Evolutionary conservation across 352 stramenopile species (phyloP), one percentile per base, ranked within the genome.

Genomic region (Globisporangium spinosum): DNA sequence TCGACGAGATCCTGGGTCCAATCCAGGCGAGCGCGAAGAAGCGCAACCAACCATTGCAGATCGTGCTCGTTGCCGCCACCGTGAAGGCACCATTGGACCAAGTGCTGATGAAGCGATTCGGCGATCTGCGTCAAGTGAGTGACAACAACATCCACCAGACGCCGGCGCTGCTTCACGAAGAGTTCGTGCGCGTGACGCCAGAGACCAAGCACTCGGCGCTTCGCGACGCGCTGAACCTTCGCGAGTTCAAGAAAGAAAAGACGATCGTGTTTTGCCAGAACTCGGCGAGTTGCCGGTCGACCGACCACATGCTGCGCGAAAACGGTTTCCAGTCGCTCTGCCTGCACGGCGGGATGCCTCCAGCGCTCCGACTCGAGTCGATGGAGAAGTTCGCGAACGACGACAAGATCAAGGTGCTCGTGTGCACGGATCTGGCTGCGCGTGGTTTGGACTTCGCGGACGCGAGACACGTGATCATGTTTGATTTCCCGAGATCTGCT

Each of bases 371-470:
- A 8, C 76, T 89, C 25, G 75, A 83, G 13, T 80, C 83, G 17
- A 77, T 93, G 17, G 69, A 86, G n/a, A 59, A 69, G 17, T 95
- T 95, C 45, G 70, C 58, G 9, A 68, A 74, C n/a, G 70, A 79
- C 60, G 27, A 73, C 13, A 59, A 74, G 12, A 70, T 85, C 25
- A 77, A 80, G 43, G 85, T 98, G 25, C 74, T 98, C 23, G 90
- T 98, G 49, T 98, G 92, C 65, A 98, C 94, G 1, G 94, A 98
- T 71, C 70, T 98, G 29, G 96, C 92, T 6, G 90, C 89, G n/a
- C 82, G 96, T 49, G 94, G 96, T 34, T 75, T 98, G 51, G 92
- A 98, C 74, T 88, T 98, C 54, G 80, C 86, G 9, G 74, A 79
- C 17, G 91, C 98, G 15, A 89, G 89, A 65, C 90, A 95, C 55